Base-by-base conservation (phyloP, 2,329 filamentous ascomycete genomes). In the Parafenestella ontariensis region DNA sequence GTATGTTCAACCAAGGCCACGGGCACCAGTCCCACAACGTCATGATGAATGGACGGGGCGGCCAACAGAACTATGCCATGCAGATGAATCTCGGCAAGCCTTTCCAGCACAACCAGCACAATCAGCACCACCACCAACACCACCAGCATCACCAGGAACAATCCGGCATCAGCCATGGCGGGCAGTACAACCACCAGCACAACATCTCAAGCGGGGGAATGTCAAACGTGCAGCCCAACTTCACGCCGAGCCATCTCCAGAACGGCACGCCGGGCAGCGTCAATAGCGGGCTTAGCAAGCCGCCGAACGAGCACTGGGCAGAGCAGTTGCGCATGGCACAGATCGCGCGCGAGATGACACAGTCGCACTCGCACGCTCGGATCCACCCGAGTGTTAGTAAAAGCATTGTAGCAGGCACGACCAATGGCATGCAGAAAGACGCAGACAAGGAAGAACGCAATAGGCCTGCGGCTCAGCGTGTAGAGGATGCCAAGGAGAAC, bases 261-360 rank as follows among this genome's bases (percentile, higher is more conserved):
- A 88, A 87, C 69, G 84, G 85, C 36, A 84, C 83, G 8, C 81
- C 84, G 6, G 76, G 77, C 41, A 81, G 80, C 54, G 78, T 80
- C n/a, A 83, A 86, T 60, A 83, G 82, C 56, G 82, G 81, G 28
- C 72, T 84, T 23, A 82, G 80, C 59, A 85, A 87, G 57, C 80
- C 83, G n/a, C 80, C 83, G 62, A 86, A 82, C 61, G 84, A 87
- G 61, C 90, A 96, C 76, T 98, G 93, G 93, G 87, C 89, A 61
- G 89, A 95, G 71, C 95, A 99, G 78, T 78, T 96, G 61, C 87
- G 90, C 58, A 79, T 93, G 68, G 89, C 88, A 59, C 90, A 93
- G 62, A 89, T 92, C 59, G 87, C 91, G 40, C 80, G 85, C 51
- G 68, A 91, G 85, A 80, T 87, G 81, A 79, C 87, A 81, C 77